These are phyloP conservation scores for Paramecium caudatum DNA, from an alignment of 73 alveolate genomes.

Conservation along the genomic window DNA sequence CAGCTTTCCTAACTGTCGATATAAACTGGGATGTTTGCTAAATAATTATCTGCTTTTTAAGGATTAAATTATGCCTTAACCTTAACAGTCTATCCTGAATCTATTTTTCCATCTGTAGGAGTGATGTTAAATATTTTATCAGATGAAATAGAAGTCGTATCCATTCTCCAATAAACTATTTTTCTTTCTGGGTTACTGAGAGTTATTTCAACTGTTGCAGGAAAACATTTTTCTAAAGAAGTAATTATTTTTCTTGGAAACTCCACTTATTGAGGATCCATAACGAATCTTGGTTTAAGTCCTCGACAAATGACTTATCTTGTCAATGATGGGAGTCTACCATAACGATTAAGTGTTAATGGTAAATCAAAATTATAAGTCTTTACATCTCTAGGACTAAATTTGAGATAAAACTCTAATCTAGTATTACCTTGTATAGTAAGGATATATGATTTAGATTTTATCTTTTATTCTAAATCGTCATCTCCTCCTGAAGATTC, in stretches of 20 bases:
- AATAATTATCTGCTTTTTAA: slow-evolving; percentile 91
- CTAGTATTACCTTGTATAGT: slow-evolving; percentile 79
- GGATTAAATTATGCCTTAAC: slow-evolving; percentile 97
- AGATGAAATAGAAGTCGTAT: slow-evolving; percentile 79
- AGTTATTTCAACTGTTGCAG: slow-evolving; percentile 86
- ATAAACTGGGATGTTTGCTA: slow-evolving; percentile 90
- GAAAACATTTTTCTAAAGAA: slow-evolving; percentile 89
- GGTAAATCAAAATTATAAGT: slow-evolving; percentile 93
- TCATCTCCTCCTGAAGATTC: slow-evolving; percentile 96
- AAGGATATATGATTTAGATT: slow-evolving; percentile 82
- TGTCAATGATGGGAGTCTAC: slow-evolving; percentile 89
- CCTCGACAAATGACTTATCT: slow-evolving; percentile 95
- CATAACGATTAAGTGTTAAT: slow-evolving; percentile 93
- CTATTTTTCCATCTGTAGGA: slow-evolving; percentile 93
- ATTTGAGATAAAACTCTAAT: slow-evolving; percentile 83
- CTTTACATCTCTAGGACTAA: slow-evolving; percentile 91
- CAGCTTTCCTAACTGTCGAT: slow-evolving; percentile 90
- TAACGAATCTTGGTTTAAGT: slow-evolving; percentile 90
- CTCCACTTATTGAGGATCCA: slow-evolving; percentile 86
- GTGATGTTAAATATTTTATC: slow-evolving; percentile 87
- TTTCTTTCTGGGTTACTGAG: slow-evolving; percentile 90
- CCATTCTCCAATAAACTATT: slow-evolving; percentile 91
- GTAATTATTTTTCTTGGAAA: slow-evolving; percentile 91
- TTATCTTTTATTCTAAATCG: slow-evolving; percentile 85
- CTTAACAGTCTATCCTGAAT: slow-evolving; percentile 90